Percentiles rank a stretch among this genome's conserved stretches.
phyloP scores from a whole-genome alignment of 345 rosid species.

The Camelina neglecta region DNA sequence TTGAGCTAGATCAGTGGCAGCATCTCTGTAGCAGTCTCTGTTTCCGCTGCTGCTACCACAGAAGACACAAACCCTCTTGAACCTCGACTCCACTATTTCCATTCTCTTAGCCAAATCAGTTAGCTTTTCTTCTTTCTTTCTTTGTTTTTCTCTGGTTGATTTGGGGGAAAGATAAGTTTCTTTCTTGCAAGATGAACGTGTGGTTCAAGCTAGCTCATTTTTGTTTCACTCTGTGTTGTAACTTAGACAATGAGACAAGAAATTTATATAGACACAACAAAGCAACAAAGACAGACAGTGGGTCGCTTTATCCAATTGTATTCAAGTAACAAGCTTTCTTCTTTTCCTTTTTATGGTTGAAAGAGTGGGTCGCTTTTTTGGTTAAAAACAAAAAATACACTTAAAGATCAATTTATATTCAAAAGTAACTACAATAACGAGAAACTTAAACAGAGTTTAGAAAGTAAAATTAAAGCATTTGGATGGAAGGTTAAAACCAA shows the following conservation, averaged over 20 bases:
- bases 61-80: conserved; percentile 80
- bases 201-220: conserved; percentile 40
- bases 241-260: conserved; percentile 38
- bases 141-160: conserved; percentile 5
- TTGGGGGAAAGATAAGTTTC: neutral
- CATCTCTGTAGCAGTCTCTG: conserved; percentile 77
- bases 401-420: conserved; percentile 1
- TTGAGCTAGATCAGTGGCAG: conserved; percentile 78
- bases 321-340: conserved; percentile 36
- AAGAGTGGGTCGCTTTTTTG: conserved; percentile 31
- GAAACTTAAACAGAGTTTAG: neutral
- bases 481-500: conserved; percentile 7
- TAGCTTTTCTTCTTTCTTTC: neutral
- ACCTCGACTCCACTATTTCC: conserved; percentile 57
- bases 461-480: neutral
- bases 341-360: conserved; percentile 32
- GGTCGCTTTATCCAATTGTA: conserved; percentile 30
- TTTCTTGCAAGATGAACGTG: conserved; percentile 31
- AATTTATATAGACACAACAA: conserved; percentile 41
- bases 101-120: conserved; percentile 22
- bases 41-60: conserved; percentile 91
- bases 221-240: conserved; percentile 46
- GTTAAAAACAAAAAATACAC: neutral
- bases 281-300: conserved; percentile 40
- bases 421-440: conserved; percentile 6